Conservation (phyloP, 2,329 filamentous ascomycete genomes). For the Trichophyton rubrum region DNA sequence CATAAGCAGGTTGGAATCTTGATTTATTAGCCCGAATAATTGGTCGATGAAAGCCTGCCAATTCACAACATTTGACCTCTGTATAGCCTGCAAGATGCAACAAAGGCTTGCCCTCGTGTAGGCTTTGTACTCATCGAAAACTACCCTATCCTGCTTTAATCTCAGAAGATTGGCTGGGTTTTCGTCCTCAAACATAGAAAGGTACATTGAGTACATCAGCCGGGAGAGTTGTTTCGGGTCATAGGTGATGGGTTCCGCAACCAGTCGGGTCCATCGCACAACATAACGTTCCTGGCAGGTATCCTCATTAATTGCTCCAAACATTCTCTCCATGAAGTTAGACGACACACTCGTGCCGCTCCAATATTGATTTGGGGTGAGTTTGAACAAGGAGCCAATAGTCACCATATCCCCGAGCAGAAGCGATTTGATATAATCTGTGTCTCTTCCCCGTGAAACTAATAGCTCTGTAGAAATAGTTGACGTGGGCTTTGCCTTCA, state of each 20-base stretch:
- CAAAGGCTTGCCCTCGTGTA: constrained; percentile 20
- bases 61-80: constrained; percentile 13
- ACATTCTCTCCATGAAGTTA: constrained; percentile 14
- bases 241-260: constrained; percentile 14
- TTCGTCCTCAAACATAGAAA: constrained; percentile 36
- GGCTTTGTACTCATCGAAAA: constrained; percentile 8
- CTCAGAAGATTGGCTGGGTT: constrained; percentile 15
- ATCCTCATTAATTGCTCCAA: background rate
- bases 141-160: background rate
- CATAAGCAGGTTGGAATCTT: constrained; percentile 12
- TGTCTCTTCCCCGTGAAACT: constrained; percentile 21
- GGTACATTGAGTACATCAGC: constrained; percentile 34
- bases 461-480: constrained; percentile 40
- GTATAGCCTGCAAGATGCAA: constrained; percentile 17
- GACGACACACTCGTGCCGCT: constrained; percentile 30
- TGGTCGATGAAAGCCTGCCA: constrained; percentile 12
- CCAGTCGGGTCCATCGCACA: constrained; percentile 5
- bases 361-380: constrained; percentile 40
- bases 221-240: constrained; percentile 29
- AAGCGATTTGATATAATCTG: constrained; percentile 28
- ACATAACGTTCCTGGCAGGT: background rate
- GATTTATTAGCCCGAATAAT: constrained; percentile 11
- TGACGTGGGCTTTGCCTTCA: constrained; percentile 34
- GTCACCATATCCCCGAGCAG: constrained; percentile 38
- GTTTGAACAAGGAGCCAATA: constrained; percentile 40